phyloP scores from a whole-genome alignment of 495 filamentous ascomycete genomes.

The Sabuloglossum arenarium region DNA sequence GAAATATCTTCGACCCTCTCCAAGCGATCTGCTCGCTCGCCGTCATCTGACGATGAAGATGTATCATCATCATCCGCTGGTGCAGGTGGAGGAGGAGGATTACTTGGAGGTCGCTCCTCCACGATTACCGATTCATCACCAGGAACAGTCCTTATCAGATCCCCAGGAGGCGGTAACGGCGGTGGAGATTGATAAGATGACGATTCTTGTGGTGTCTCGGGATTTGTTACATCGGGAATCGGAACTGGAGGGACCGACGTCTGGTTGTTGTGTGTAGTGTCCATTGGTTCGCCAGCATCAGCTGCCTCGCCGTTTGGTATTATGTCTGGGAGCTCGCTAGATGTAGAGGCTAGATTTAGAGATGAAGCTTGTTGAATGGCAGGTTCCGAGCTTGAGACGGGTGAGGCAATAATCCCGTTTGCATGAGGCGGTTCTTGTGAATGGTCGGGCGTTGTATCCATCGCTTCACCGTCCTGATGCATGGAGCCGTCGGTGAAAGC shows the following conservation, averaged over 20 bases:
- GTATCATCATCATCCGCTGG: neutral
- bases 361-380: neutral
- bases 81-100: neutral
- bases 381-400: neutral
- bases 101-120: neutral
- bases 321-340: neutral
- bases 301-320: slow-evolving; percentile 1
- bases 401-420: neutral
- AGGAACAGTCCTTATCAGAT: neutral
- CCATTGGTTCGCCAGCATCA: neutral
- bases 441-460: neutral
- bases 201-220: neutral
- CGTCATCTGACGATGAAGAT: neutral
- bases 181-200: neutral
- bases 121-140: neutral
- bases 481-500: neutral
- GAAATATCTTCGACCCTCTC: slow-evolving; percentile 29
- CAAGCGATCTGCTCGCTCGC: neutral
- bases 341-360: neutral
- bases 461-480: neutral
- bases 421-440: neutral
- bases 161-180: neutral
- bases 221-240: neutral
- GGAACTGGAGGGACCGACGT: neutral
- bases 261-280: neutral